These are phyloP conservation scores for Clonostachys rhizophaga DNA, from an alignment of 2,329 filamentous ascomycete species.

Conservation along the genomic window DNA sequence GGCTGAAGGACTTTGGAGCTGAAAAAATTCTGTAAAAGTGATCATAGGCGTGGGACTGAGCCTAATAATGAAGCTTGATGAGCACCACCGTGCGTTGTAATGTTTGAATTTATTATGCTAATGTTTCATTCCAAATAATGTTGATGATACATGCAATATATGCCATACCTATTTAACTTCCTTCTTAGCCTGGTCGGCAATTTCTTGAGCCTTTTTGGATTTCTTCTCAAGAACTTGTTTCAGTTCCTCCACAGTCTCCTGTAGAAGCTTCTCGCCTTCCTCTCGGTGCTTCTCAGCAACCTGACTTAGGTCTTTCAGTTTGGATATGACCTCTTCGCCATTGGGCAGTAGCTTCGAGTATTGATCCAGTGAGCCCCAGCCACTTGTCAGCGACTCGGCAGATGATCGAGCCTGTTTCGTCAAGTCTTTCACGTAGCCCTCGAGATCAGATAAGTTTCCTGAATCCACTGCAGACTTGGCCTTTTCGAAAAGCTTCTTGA, in stretches of 20 bases:
- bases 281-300: conserved; percentile 63
- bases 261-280: conserved; percentile 65
- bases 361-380: conserved; percentile 47
- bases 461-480: conserved; percentile 57
- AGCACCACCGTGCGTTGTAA: too few species aligned
- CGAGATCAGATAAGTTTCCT: conserved; percentile 46
- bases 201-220: conserved; percentile 50
- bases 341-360: conserved; percentile 64
- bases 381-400: conserved; percentile 19
- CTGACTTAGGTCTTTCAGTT: conserved; percentile 60
- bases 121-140: too few species aligned
- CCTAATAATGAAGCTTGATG: too few species aligned
- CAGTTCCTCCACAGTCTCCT: conserved; percentile 65
- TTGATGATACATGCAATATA: too few species aligned
- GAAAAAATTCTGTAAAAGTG: too few species aligned
- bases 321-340: conserved; percentile 59
- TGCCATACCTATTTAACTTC: conserved; percentile 25
- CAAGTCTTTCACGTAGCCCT: conserved; percentile 24
- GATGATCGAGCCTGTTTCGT: conserved; percentile 21
- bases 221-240: conserved; percentile 59
- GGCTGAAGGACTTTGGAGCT: too few species aligned
- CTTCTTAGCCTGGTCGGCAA: conserved; percentile 50
- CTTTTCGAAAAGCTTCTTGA: conserved; percentile 57
- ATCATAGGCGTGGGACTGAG: too few species aligned
- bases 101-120: too few species aligned